Conservation (phyloP, 192 early-diverging fungal genomes). For the Gryganskiella cystojenkinii region DNA sequence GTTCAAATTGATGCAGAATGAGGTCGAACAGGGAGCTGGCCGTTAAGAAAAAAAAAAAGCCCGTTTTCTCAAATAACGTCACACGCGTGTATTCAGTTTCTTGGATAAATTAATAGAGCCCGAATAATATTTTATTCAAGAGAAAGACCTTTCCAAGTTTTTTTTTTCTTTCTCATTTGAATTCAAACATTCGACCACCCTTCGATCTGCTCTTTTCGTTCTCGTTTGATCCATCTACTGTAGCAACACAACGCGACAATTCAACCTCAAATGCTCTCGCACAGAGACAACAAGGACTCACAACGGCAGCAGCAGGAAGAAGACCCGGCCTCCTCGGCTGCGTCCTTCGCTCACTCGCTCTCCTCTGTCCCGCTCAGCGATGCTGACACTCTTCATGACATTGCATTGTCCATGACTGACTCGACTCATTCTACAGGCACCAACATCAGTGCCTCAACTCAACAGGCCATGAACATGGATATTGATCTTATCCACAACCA, state of each 20-base stretch:
- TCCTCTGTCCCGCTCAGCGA: constrained; percentile 16
- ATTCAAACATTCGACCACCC: not conserved
- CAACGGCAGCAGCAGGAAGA: constrained; percentile 22
- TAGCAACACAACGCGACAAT: not conserved
- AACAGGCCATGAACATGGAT: not conserved
- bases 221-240: not conserved
- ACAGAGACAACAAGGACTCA: constrained; percentile 9
- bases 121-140: no score
- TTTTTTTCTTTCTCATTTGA: not conserved
- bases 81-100: no score
- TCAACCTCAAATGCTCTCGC: constrained; percentile 9
- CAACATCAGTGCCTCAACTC: not conserved
- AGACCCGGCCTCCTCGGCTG: constrained; percentile 10
- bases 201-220: not conserved
- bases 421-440: not conserved
- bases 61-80: no score
- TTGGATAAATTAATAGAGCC: no score
- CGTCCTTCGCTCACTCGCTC: constrained; percentile 35
- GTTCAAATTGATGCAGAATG: no score
- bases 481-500: not conserved
- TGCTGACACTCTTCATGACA: not conserved
- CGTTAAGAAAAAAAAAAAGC: no score
- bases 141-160: no score
- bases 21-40: no score
- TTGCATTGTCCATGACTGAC: constrained; percentile 16